Percentiles rank a stretch among this genome's conserved stretches.
These are phyloP conservation scores for Syzygium grande DNA, from an alignment of 345 rosid species.

Conservation along the genomic window DNA sequence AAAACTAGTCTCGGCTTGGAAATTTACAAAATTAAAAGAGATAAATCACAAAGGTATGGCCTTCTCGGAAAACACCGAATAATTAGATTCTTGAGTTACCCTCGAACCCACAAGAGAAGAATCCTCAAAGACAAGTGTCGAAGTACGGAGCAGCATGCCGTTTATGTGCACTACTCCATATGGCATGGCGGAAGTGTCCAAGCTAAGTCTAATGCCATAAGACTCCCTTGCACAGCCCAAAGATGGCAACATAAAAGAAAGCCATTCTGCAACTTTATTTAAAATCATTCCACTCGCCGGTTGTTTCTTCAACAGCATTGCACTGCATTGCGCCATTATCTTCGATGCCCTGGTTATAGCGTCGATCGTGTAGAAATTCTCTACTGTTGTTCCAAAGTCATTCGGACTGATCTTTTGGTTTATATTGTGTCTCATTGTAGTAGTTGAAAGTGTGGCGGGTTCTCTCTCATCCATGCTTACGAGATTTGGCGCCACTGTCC, in stretches of 20 bases:
- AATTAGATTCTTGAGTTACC: neutral
- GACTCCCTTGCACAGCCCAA: neutral
- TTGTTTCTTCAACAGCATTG: slow-evolving; percentile 70
- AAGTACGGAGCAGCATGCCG: neutral
- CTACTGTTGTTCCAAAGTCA: slow-evolving; percentile 49
- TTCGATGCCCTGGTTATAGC: slow-evolving; percentile 94
- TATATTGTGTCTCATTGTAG: slow-evolving; percentile 49
- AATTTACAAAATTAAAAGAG: neutral
- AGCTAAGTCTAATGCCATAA: neutral
- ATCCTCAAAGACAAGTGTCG: neutral
- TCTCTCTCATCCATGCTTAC: slow-evolving; percentile 69
- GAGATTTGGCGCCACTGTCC: slow-evolving; percentile 82
- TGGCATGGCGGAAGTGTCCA: neutral
- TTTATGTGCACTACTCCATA: neutral
- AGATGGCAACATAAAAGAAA: neutral
- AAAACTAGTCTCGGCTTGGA: neutral
- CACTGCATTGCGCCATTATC: slow-evolving; percentile 97
- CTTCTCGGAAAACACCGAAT: neutral
- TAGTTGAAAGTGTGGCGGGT: slow-evolving; percentile 56
- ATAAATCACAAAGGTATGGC: neutral
- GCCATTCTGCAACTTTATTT: neutral
- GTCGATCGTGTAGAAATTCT: slow-evolving; percentile 93
- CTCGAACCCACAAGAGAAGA: neutral
- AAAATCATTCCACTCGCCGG: neutral
- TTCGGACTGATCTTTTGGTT: slow-evolving; percentile 34